Conservation (phyloP, 805 yeast genomes). For the Jamesozyma gamospora region DNA sequence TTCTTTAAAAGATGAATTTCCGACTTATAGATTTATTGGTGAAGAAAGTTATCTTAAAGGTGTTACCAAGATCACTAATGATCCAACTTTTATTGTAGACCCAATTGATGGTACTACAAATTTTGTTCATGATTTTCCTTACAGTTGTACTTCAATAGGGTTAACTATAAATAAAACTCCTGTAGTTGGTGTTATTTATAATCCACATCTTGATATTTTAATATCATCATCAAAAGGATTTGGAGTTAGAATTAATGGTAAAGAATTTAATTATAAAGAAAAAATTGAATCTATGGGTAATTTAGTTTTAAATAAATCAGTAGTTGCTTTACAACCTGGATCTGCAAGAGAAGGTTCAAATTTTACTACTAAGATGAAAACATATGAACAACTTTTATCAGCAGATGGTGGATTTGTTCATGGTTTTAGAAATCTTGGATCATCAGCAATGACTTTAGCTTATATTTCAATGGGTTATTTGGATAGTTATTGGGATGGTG, state of each 20-base stretch:
- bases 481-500: conserved; percentile 62
- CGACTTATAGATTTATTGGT: conserved; percentile 46
- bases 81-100: conserved; percentile 55
- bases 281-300: conserved; percentile 69
- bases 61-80: conserved; percentile 35
- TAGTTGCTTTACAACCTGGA: conserved; percentile 79
- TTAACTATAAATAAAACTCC: conserved; percentile 41
- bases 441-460: conserved; percentile 55
- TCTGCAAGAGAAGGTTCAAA: conserved; percentile 84
- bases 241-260: conserved; percentile 45
- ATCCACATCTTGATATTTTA: conserved; percentile 45
- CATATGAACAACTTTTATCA: conserved; percentile 74
- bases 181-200: conserved; percentile 53
- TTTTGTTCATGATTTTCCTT: conserved; percentile 54
- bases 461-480: conserved; percentile 50
- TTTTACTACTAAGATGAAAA: conserved; percentile 70
- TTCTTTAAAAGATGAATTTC: conserved; percentile 30
- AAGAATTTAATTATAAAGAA: conserved; percentile 45
- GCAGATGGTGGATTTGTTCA: conserved; percentile 89
- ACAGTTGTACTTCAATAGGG: conserved; percentile 54
- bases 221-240: conserved; percentile 45
- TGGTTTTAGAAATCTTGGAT: conserved; percentile 53
- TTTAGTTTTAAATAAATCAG: conserved; percentile 74
- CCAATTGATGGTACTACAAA: conserved; percentile 61
- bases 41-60: conserved; percentile 51